phyloP scores from a whole-genome alignment of 176 grass and related monocot genomes.

The Avena eriantha region DNA sequence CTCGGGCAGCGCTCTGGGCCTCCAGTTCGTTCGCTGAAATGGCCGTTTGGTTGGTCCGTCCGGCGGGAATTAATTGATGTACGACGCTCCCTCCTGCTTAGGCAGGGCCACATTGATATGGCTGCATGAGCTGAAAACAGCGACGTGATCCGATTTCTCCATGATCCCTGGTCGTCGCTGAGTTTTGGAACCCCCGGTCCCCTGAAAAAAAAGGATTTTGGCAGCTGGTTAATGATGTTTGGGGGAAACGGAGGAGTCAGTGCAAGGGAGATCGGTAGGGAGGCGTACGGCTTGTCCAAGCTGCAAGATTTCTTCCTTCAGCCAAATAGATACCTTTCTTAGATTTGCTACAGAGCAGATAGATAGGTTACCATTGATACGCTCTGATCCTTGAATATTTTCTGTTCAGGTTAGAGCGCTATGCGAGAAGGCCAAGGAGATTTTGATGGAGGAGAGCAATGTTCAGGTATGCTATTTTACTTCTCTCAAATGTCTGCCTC shows the following conservation, averaged over 20 bases:
- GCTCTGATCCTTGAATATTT: neutral
- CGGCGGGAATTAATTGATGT: neutral
- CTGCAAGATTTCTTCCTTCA: neutral
- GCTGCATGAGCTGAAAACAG: neutral
- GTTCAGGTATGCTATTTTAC: constrained; percentile 64
- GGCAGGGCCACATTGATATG: neutral
- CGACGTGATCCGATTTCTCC: neutral
- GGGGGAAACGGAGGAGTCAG: neutral
- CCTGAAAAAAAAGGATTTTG: neutral
- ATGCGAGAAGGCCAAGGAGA: constrained; percentile 98
- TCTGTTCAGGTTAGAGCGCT: constrained; percentile 69
- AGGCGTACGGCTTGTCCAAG: neutral
- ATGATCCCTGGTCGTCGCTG: neutral
- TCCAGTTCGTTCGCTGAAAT: neutral
- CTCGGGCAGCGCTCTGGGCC: neutral
- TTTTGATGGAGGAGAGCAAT: constrained; percentile 98
- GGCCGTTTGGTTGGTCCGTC: neutral
- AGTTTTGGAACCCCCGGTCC: neutral
- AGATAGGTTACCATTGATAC: neutral
- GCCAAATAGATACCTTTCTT: neutral
- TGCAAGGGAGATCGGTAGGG: neutral
- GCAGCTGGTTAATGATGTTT: neutral
- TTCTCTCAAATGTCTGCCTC: neutral
- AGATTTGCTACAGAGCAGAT: neutral
- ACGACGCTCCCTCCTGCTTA: neutral